Percentiles rank a stretch among this genome's conserved stretches.
phyloP scores from a whole-genome alignment of 176 grass and related monocot genomes.

The Carex littledalei region DNA sequence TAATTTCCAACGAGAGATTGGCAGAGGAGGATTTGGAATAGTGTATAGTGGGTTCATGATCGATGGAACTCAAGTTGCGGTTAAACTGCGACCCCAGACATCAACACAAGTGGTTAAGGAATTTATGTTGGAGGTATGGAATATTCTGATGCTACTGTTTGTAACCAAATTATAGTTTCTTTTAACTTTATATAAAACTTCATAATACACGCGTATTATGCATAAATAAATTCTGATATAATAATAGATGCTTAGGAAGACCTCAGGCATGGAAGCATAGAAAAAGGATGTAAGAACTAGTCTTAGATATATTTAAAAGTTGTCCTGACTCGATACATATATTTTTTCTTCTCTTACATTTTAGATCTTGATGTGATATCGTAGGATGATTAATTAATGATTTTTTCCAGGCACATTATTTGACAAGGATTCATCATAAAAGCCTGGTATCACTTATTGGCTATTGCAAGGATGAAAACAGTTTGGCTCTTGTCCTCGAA shows the following conservation, averaged over 20 bases:
- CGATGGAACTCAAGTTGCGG: constrained; percentile 55
- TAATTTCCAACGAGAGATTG: constrained; percentile 44
- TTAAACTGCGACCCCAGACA: constrained; percentile 42
- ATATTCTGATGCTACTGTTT: not conserved
- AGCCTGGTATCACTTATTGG: constrained; percentile 55
- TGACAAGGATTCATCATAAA: constrained; percentile 56
- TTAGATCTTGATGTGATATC: not conserved
- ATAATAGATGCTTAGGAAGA: not conserved
- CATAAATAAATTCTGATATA: not conserved
- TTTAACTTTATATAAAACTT: not conserved
- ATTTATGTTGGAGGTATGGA: constrained; percentile 54
- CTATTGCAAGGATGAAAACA: constrained; percentile 55
- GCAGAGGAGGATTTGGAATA: constrained; percentile 54
- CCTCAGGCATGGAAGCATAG: not conserved
- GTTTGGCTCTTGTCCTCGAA: constrained; percentile 61
- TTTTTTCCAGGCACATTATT: constrained; percentile 38
- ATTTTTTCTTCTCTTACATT: not conserved
- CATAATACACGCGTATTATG: not conserved
- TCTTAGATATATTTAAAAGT: not conserved
- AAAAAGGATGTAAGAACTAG: not conserved
- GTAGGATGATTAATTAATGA: not conserved
- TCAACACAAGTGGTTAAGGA: constrained; percentile 41
- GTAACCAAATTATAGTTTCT: not conserved
- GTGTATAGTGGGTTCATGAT: constrained; percentile 46
- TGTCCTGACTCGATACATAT: not conserved